Evolutionary conservation across 2,329 filamentous ascomycete genomes (phyloP), one percentile per base, ranked within the genome.

Genomic region (Setomelanomma holmii): DNA sequence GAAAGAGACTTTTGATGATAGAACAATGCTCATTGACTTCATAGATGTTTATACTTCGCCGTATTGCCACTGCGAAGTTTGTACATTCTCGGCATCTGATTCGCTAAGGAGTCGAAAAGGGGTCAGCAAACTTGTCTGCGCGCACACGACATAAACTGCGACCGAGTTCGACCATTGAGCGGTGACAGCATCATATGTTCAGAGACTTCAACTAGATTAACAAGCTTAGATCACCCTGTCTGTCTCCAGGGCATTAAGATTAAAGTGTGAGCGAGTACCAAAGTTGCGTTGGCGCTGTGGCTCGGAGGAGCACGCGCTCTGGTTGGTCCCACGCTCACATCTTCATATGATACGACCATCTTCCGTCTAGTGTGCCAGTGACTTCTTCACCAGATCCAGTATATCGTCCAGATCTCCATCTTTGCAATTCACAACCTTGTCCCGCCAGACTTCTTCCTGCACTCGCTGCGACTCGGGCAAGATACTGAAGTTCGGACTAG

Each of bases 401-500:
- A 63, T 56, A 47, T 63, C 53, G 20, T 64, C 49, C 42, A 60
- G 24, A 20, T 52, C 56, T 4, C 51, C 44, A n/a, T 34, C 49
- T 24, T 58, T 45, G 2, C 43, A 47, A 27, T 11, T 20, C 17
- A 27, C 14, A 7, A 40, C 41, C 34, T 35, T 40, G 7, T 84
- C 82, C 43, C 80, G 84, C 92, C 92, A 96, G 0, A 89, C 78
- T 1, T 83, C 78, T 1, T 88, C 84, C 0, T 76, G 61, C 11
- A 93, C 76, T 20, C 82, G 82, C 48, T 87, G 78, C 1, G 79
- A 79, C 45, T 86, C 82, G 1, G 84, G 79, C 19, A 98, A 64
- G 2, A 91, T 75, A 27, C 80, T 84, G 91, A 93, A 99, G 70
- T 99, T 93, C 2, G 95, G 95, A 69, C 91, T 97, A 23, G 86